These are phyloP conservation scores for Maudiozyma serrabonitensis DNA, from an alignment of 805 yeast genomes.

Conservation along the genomic window DNA sequence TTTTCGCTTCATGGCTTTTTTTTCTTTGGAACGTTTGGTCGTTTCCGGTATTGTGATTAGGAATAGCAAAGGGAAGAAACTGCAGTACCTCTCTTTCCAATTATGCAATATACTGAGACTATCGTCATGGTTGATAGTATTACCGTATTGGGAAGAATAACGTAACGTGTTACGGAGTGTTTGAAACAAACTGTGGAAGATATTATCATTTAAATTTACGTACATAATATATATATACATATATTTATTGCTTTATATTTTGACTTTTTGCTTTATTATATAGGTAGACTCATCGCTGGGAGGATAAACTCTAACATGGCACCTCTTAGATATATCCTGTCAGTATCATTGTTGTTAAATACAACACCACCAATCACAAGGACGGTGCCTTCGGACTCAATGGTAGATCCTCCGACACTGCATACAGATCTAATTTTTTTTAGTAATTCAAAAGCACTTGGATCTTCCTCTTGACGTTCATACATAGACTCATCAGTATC, in stretches of 20 bases:
- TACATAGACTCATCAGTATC: not conserved
- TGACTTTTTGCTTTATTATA: not conserved
- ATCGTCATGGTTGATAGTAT: no score
- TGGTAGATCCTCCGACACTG: constrained; percentile 11
- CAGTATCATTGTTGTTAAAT: constrained; percentile 6
- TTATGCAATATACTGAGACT: no score
- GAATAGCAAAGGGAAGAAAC: no score
- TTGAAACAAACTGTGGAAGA: no score
- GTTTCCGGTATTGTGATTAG: no score
- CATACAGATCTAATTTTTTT: not conserved
- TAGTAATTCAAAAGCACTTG: not conserved
- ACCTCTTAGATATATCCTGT: constrained; percentile 20
- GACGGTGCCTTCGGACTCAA: constrained; percentile 16
- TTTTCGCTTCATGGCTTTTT: no score
- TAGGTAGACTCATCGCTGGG: constrained; percentile 19
- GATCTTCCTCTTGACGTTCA: not conserved
- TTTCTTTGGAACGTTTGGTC: no score
- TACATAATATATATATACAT: no score
- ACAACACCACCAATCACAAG: constrained; percentile 23
- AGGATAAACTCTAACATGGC: constrained; percentile 21
- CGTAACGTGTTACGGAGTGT: no score
- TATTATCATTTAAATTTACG: no score
- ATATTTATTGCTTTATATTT: not conserved
- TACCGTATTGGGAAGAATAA: no score
- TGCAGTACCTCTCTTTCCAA: no score